Base-by-base conservation (phyloP, 495 filamentous ascomycete genomes). In the Aspergillus kassunensis region DNA sequence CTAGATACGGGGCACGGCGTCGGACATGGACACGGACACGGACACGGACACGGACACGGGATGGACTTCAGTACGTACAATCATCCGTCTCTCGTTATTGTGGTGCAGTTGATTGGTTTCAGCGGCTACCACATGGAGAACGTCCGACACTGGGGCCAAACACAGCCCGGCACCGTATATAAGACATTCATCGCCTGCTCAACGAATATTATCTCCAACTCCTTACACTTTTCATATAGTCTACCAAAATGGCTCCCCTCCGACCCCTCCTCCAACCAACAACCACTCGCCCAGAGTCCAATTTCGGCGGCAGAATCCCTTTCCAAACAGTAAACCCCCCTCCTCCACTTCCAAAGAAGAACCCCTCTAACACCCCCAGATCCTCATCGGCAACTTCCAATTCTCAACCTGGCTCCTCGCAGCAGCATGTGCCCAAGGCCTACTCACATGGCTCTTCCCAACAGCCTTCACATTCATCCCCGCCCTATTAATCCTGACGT, bases 321-420 rank as follows among this genome's bases (percentile, higher is more conserved):
- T 23, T 10, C n/a, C 24, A 1, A 1, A 27, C 40, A 3, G 40
- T 43, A 1, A 24, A 23, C 18, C 12, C 3, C 5, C 6, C 6
- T 2, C 4, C 8, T 23, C 15, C 40, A 12, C 11, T n/a, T n/a
- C n/a, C n/a, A n/a, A n/a, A n/a, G n/a, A 2, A 4, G 18, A 27
- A 29, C 2, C 23, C 24, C 15, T 4, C 5, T 29, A n/a, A 15
- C 40, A 24, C 10, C 24, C 11, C 1, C 15, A 50, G 47, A 35
- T 50, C n/a, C 35, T 50, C 0, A 19, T 41, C 35, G 33, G 41
- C 18, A 50, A 50, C 36, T 50, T 50, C 25, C 47, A 50, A 33
- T n/a, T 20, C 15, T 20, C 47, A 4, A 41, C 19, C 24, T 50
- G 35, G 47, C 24, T 50, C 8, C 47, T 50, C 23, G 47, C 36